A percentile compares a stretch with the other conserved stretches of the same genome.
phyloP scores from a whole-genome alignment of 768 basidiomycete genomes.

The Termitomyces sp. region DNA sequence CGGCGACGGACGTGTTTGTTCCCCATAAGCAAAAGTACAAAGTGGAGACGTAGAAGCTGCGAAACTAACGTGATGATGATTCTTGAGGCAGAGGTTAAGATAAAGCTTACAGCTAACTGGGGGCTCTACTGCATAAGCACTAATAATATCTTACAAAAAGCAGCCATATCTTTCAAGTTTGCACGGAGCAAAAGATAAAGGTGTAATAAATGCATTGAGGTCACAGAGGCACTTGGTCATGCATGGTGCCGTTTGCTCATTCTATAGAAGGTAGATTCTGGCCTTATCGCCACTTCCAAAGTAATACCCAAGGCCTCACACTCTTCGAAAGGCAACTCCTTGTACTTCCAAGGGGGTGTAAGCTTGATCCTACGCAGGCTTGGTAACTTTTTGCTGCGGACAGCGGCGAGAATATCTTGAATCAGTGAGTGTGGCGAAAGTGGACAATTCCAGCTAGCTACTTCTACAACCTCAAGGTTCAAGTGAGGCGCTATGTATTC shows the following conservation, averaged over 20 bases:
- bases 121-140: too few relatives aligned
- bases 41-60: too few relatives aligned
- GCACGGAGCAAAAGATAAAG: too few relatives aligned
- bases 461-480: background rate
- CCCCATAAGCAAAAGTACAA: too few relatives aligned
- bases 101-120: too few relatives aligned
- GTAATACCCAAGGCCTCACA: background rate
- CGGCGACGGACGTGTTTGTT: background rate
- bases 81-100: too few relatives aligned
- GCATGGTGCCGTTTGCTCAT: background rate
- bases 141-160: too few relatives aligned
- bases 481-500: background rate
- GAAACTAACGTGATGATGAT: too few relatives aligned
- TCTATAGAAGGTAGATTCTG: background rate
- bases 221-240: too few relatives aligned
- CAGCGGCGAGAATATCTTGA: background rate
- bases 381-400: background rate
- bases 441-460: background rate
- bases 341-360: background rate
- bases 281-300: background rate
- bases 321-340: background rate
- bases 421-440: background rate
- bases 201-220: too few relatives aligned
- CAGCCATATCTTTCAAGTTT: too few relatives aligned
- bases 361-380: background rate